Base-by-base conservation (phyloP, 345 rosid genomes). In the Citrus sp. region DNA sequence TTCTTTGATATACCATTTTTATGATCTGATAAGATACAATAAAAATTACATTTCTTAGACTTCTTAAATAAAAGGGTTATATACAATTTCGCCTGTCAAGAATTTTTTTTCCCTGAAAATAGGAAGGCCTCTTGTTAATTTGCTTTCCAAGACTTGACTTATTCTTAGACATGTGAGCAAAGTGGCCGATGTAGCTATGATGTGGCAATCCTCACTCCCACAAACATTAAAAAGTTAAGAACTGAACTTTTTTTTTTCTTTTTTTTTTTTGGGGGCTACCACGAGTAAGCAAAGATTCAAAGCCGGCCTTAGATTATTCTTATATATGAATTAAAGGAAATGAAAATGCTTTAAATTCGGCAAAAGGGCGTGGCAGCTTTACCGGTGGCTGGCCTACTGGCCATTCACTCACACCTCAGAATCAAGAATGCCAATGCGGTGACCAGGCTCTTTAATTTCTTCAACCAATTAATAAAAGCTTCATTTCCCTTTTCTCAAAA, bases 381-480 rank as follows among this genome's bases (percentile, higher is more conserved):
- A 38, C 55, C 54, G 22, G 70, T 54, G 77, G 72, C 22, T 72
- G 79, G 21, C 73, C 69, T 64, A 66, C 80, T 59, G 80, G 64
- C 65, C 51, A 46, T 35, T 73, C 80, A 73, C 46, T 28, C 13
- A 75, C 80, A 77, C 80, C 71, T 77, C 78, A 81, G 70, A 60
- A 28, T 42, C 63, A 58, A 24, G 62, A 46, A 42, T 2, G 51
- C 51, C 46, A 38, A 21, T 32, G 61, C 37, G 70, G 19, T 38
- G 5, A n/a, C 8, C 19, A 38, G 16, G 80, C 59, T 62, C 71
- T 72, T 77, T 46, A 13, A 46, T 46, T 59, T 67, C 25, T 77
- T 72, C 73, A 55, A 72, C 77, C 73, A 80, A 69, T 75, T 42
- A 30, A 30, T 14, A 70, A 70, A 63, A 67, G 8, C 8, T 62